These are phyloP conservation scores for Phytophthora pisi DNA, from an alignment of 352 stramenopile genomes.

Conservation along the genomic window DNA sequence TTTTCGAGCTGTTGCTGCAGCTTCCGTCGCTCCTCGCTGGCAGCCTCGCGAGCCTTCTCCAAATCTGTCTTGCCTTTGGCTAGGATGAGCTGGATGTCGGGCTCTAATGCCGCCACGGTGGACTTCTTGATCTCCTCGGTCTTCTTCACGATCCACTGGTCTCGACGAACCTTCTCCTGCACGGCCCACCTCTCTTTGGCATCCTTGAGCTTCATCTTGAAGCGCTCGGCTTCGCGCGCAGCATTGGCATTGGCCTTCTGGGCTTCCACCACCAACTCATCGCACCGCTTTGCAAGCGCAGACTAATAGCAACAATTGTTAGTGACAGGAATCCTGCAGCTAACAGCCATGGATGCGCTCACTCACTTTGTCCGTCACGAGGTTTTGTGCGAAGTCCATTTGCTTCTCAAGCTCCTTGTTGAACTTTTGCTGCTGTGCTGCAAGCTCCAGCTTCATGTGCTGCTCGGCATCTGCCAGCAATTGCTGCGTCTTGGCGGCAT, in stretches of 20 bases:
- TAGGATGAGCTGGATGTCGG: slow-evolving; percentile 83
- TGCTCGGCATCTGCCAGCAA: slow-evolving; percentile 53
- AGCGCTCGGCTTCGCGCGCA: slow-evolving; percentile 58
- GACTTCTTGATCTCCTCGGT: slow-evolving; percentile 89
- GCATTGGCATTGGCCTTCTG: slow-evolving; percentile 54
- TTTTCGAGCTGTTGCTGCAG: slow-evolving; percentile 64
- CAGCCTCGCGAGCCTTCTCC: slow-evolving; percentile 61
- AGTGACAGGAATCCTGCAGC: not conserved
- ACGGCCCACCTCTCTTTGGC: slow-evolving; percentile 74
- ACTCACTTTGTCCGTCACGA: slow-evolving; percentile 76
- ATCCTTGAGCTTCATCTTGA: slow-evolving; percentile 79
- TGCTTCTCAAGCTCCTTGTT: slow-evolving; percentile 84
- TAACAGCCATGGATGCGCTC: not conserved
- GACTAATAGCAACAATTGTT: slow-evolving; percentile 32
- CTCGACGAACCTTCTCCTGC: slow-evolving; percentile 71
- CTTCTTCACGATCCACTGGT: slow-evolving; percentile 86
- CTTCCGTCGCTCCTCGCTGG: slow-evolving; percentile 61
- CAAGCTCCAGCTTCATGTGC: slow-evolving; percentile 55
- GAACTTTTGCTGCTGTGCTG: slow-evolving; percentile 60
- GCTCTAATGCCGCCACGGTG: slow-evolving; percentile 76
- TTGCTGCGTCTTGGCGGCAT: slow-evolving; percentile 69
- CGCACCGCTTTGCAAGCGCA: slow-evolving; percentile 68
- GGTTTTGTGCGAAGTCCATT: slow-evolving; percentile 78
- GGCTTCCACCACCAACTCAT: slow-evolving; percentile 73
- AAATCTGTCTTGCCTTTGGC: slow-evolving; percentile 75